A percentile compares a stretch with the other conserved stretches of the same genome.
phyloP scores from a whole-genome alignment of 495 filamentous ascomycete genomes.

The Hypoxylon trugodes region DNA sequence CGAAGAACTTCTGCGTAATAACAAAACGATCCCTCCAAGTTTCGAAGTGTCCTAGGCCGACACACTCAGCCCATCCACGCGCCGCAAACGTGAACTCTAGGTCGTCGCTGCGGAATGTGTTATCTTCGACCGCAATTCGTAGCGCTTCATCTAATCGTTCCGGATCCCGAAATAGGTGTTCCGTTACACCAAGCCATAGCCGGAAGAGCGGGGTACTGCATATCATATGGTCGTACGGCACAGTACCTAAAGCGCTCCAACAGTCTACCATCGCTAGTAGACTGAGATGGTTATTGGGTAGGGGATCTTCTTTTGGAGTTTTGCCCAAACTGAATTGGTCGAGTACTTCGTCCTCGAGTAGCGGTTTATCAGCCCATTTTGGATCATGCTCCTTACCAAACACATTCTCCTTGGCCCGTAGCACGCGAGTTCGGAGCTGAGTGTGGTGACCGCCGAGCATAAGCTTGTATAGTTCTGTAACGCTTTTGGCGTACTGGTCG shows the following conservation, averaged over 20 bases:
- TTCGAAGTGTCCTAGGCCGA: slow-evolving; percentile 88
- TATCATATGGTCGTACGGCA: slow-evolving; percentile 99
- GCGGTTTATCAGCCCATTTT: slow-evolving; percentile 66
- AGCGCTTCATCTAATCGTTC: slow-evolving; percentile 85
- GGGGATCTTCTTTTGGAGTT: slow-evolving; percentile 52
- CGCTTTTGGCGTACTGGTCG: slow-evolving; percentile 87
- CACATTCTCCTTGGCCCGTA: slow-evolving; percentile 79
- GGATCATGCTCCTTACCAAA: slow-evolving; percentile 65
- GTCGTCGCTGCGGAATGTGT: slow-evolving; percentile 88
- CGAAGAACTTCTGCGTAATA: slow-evolving; percentile 88
- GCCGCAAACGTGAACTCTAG: slow-evolving; percentile 98
- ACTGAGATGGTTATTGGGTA: slow-evolving; percentile 90
- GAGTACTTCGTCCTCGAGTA: slow-evolving; percentile 83
- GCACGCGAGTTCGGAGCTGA: slow-evolving; percentile 83
- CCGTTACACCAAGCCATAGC: slow-evolving; percentile 95
- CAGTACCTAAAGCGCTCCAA: slow-evolving; percentile 91
- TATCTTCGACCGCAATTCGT: slow-evolving; percentile 84
- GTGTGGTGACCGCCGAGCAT: slow-evolving; percentile 85
- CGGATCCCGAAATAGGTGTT: slow-evolving; percentile 91
- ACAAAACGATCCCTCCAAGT: slow-evolving; percentile 90
- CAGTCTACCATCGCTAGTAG: slow-evolving; percentile 99
- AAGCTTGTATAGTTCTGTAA: slow-evolving; percentile 94
- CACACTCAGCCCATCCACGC: slow-evolving; percentile 91
- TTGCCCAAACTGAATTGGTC: slow-evolving; percentile 84
- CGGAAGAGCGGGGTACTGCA: slow-evolving; percentile 99